These are phyloP conservation scores for Triglochin maritima DNA, from an alignment of 106 monocot species.

Conservation along the genomic window DNA sequence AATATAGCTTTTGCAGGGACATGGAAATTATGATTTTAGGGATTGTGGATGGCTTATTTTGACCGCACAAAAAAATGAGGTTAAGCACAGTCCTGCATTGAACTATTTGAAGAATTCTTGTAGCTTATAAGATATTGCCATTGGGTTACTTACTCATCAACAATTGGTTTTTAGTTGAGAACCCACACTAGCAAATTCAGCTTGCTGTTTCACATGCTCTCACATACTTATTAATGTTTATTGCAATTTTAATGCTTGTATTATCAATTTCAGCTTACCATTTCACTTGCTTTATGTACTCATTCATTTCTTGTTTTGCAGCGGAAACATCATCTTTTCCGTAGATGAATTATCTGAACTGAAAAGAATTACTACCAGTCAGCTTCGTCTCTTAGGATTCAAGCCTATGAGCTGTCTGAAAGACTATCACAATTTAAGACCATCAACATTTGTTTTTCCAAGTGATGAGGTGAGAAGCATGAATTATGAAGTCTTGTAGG, in stretches of 20 bases:
- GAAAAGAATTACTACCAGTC: constrained; percentile 55
- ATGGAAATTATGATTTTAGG: too few relatives aligned
- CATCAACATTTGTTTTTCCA: constrained; percentile 88
- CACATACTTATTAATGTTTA: background rate
- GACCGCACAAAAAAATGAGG: too few relatives aligned
- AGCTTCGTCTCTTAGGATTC: constrained; percentile 83
- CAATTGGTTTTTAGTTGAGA: too few relatives aligned
- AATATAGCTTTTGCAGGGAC: too few relatives aligned
- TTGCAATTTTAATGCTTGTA: background rate
- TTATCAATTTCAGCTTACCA: background rate
- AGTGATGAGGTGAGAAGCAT: constrained; percentile 53
- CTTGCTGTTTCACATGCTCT: background rate
- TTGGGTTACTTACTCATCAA: too few relatives aligned
- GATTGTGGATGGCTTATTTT: too few relatives aligned
- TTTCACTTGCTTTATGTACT: background rate
- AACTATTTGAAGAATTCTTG: too few relatives aligned
- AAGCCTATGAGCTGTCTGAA: constrained; percentile 76
- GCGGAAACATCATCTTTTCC: constrained; percentile 55
- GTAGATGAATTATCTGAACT: constrained; percentile 55
- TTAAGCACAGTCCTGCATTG: too few relatives aligned
- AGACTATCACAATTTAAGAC: constrained; percentile 91
- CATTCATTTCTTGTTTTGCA: constrained; percentile 16
- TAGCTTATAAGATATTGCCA: too few relatives aligned
- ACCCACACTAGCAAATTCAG: too few relatives aligned
- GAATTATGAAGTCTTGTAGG: too few relatives aligned